These are phyloP conservation scores for Pueraria montana DNA, from an alignment of 306 rosid genomes.

Conservation along the genomic window DNA sequence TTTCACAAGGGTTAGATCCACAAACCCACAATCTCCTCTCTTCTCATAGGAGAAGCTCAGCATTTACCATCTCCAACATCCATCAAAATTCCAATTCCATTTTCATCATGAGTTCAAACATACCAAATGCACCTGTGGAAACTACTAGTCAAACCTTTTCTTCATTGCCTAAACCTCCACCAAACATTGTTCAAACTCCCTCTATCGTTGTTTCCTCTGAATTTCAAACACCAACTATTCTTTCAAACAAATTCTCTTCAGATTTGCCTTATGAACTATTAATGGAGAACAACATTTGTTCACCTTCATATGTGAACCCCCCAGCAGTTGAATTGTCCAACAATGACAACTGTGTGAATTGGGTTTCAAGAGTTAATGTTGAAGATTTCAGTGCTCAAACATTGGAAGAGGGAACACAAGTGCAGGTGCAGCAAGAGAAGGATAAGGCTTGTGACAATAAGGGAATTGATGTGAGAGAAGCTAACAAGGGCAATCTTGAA, in stretches of 20 bases:
- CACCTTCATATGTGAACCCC: conserved; percentile 48
- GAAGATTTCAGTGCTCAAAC: conserved; percentile 42
- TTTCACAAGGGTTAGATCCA: conserved; percentile 89
- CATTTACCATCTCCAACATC: conserved; percentile 28
- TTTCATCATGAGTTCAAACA: conserved; percentile 41
- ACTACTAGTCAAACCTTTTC: conserved; percentile 29
- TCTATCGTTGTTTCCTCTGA: conserved; percentile 31
- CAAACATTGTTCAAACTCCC: conserved; percentile 39
- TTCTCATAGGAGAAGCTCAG: conserved; percentile 48
- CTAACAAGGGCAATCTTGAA: conserved; percentile 29
- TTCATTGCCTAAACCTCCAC: conserved; percentile 40
- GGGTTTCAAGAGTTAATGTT: conserved; percentile 51
- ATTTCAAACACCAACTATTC: conserved; percentile 42
- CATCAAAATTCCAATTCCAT: conserved; percentile 47
- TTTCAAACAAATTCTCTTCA: conserved; percentile 33
- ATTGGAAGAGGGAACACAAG: conserved; percentile 39
- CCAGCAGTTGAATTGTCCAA: conserved; percentile 41
- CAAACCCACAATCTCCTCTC: conserved; percentile 83
- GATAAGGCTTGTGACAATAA: conserved; percentile 45
- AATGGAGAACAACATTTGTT: conserved; percentile 43
- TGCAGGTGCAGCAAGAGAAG: conserved; percentile 44
- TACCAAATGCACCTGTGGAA: conserved; percentile 40
- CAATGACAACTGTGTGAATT: conserved; percentile 39
- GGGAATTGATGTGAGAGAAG: conserved; percentile 43
- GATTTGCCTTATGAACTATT: conserved; percentile 35